Evolutionary conservation across 2,329 filamentous ascomycete species (phyloP), one percentile per base, ranked within the genome.

Genomic region (Aspergillus texensis): DNA sequence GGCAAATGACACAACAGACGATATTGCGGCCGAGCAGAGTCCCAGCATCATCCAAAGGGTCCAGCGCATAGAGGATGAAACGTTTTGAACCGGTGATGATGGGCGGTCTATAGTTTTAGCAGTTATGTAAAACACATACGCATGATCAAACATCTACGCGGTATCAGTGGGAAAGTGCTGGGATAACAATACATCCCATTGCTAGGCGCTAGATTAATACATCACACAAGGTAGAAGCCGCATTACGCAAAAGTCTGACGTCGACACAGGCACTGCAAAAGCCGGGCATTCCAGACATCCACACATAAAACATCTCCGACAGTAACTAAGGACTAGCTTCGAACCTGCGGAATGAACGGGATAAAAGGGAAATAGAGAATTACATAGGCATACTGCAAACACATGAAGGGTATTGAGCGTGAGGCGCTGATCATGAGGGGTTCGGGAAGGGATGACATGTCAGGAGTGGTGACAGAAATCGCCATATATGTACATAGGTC

Each of bases 1-100:
- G 3, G 78, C 78, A 16, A 78, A 76, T 39, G 76, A 78, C 41
- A 75, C 78, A 28, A 75, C 74, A 1, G 76, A 76, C 57, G 74
- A 78, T 58, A 67, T 79, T 2, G 69, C 73, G 6, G 76, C 77
- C 28, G 78, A 76, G 32, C 77, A 79, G 43, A 82, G 80, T 63
- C 80, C 80, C 6, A 83, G 79, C 65, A 71, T 83, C 11, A 77
- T 83, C n/a, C 74, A 78, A 53, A 76, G 78, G 28, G 73, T 75
- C 19, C 74, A 75, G 58, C 69, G 72, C 32, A 65, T 81, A 36
- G 81, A 83, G 57, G 81, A 83, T 65, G 81, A 83, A 62, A 82
- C 78, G 0, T 83, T 83, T 62, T 83, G 71, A 70, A 14, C 19
- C 11, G 28, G 28, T 30, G 30, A 32, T 19, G 16, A 32, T 52